phyloP scores from a whole-genome alignment of 345 rosid genomes.

The Hevea brasiliensis region DNA sequence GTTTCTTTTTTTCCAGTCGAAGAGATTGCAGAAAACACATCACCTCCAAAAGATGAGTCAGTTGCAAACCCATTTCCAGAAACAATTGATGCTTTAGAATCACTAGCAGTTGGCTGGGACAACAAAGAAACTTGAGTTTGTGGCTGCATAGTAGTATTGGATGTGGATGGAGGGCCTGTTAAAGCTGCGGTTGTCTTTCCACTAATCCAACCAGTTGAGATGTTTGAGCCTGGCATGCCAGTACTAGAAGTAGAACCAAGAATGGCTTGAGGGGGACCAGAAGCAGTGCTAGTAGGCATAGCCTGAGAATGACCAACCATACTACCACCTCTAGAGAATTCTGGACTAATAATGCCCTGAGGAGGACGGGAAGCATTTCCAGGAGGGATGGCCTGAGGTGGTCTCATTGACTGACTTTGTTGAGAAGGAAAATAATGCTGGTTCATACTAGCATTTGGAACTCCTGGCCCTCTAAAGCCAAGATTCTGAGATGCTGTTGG shows the following conservation, averaged over 20 bases:
- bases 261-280: slow-evolving; percentile 46
- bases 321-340: slow-evolving; percentile 49
- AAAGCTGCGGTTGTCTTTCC: slow-evolving; percentile 49
- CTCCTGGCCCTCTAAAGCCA: slow-evolving; percentile 66
- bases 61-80: slow-evolving; percentile 64
- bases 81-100: slow-evolving; percentile 49
- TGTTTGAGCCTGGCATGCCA: slow-evolving; percentile 41
- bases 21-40: slow-evolving; percentile 51
- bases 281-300: slow-evolving; percentile 37
- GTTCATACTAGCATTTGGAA: slow-evolving; percentile 45
- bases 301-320: slow-evolving; percentile 45
- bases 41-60: slow-evolving; percentile 50
- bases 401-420: slow-evolving; percentile 51
- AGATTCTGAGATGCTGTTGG: slow-evolving; percentile 43
- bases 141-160: slow-evolving; percentile 39
- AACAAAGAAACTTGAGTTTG: slow-evolving; percentile 41
- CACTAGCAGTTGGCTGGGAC: slow-evolving; percentile 35
- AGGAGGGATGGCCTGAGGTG: slow-evolving; percentile 55
- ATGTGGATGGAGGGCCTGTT: slow-evolving; percentile 43
- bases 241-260: slow-evolving; percentile 39
- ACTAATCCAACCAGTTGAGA: slow-evolving; percentile 54
- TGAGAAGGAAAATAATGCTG: slow-evolving; percentile 58
- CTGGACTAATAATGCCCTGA: slow-evolving; percentile 42
- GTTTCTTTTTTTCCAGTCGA: slow-evolving; percentile 51
- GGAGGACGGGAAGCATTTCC: slow-evolving; percentile 47